phyloP scores from a whole-genome alignment of 192 early-diverging fungal genomes.

The Linnemannia elongata region DNA sequence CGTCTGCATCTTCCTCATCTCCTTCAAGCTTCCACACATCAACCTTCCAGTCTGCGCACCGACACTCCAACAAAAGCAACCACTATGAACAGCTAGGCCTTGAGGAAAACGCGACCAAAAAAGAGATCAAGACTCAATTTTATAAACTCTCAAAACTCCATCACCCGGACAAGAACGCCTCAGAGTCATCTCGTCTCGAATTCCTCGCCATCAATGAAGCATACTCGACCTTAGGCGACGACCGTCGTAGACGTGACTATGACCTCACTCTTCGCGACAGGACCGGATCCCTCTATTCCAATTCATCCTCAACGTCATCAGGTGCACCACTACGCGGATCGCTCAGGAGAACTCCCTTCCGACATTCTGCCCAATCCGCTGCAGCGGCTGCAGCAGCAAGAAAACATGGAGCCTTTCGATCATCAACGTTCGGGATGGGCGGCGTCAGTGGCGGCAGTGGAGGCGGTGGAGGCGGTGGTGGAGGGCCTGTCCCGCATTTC shows the following conservation, averaged over 20 bases:
- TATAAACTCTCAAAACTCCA: conserved; percentile 84
- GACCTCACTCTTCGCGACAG: conserved; percentile 69
- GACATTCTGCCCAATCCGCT: conserved; percentile 49
- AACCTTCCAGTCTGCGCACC: neutral
- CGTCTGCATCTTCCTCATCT: too few relatives aligned
- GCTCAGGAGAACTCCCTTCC: conserved; percentile 37
- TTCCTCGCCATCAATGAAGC: conserved; percentile 91
- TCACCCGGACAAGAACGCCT: conserved; percentile 86
- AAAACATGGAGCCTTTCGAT: conserved; percentile 18
- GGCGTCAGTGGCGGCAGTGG: neutral
- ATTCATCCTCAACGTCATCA: conserved; percentile 20
- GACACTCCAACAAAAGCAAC: neutral
- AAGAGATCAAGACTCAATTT: conserved; percentile 76
- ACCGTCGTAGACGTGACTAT: conserved; percentile 79
- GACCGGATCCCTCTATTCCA: conserved; percentile 18
- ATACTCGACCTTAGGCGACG: conserved; percentile 83
- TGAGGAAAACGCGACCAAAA: conserved; percentile 58
- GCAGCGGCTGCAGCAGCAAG: conserved; percentile 38
- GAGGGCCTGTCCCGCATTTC: conserved; percentile 23
- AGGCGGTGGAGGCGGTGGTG: neutral
- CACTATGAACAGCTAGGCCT: conserved; percentile 67
- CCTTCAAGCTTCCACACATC: conserved; percentile 1
- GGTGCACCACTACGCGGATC: conserved; percentile 23
- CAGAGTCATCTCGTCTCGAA: conserved; percentile 73
- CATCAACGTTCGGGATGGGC: conserved; percentile 10